phyloP scores from a whole-genome alignment of 2,329 filamentous ascomycete species.

The Pseudomassariella vexata region DNA sequence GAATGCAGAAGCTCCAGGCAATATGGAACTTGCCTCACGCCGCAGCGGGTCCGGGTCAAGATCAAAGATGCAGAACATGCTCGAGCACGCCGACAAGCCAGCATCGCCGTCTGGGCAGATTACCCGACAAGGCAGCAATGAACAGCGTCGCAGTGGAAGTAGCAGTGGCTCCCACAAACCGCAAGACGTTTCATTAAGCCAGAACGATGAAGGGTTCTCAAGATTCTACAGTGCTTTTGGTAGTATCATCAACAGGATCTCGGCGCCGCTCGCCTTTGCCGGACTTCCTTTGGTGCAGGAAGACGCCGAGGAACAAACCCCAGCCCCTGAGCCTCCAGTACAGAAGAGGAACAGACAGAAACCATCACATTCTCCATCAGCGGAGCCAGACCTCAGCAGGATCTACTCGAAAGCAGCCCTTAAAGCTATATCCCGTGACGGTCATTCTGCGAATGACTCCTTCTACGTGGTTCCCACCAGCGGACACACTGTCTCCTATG shows the following conservation, averaged over 20 bases:
- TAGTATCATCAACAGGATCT: constrained; percentile 79
- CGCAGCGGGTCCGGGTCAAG: constrained; percentile 43
- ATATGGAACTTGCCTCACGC: constrained; percentile 52
- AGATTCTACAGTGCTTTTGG: constrained; percentile 92
- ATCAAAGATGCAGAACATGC: constrained; percentile 50
- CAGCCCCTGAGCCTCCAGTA: constrained; percentile 32
- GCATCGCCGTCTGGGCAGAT: constrained; percentile 40
- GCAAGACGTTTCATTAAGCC: constrained; percentile 18
- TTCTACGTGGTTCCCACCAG: constrained; percentile 95
- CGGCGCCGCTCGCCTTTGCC: constrained; percentile 86
- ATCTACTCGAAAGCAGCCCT: constrained; percentile 84
- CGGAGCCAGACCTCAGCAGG: constrained; percentile 71
- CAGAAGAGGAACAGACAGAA: constrained; percentile 31
- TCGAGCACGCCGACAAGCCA: constrained; percentile 47
- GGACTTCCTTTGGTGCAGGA: constrained; percentile 70
- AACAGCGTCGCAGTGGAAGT: constrained; percentile 18
- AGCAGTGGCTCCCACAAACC: constrained; percentile 15
- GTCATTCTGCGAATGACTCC: constrained; percentile 61
- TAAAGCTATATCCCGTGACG: constrained; percentile 67
- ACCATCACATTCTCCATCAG: constrained; percentile 23
- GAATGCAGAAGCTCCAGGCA: constrained; percentile 67
- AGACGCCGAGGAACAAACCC: constrained; percentile 38
- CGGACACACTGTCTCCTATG: constrained; percentile 88
- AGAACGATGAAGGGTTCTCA: constrained; percentile 72
- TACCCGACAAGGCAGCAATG: constrained; percentile 14